Evolutionary conservation across 164 flowering plant genomes (phyloP), one percentile per base, ranked within the genome.

Genomic region (Magnolia officinalis): DNA sequence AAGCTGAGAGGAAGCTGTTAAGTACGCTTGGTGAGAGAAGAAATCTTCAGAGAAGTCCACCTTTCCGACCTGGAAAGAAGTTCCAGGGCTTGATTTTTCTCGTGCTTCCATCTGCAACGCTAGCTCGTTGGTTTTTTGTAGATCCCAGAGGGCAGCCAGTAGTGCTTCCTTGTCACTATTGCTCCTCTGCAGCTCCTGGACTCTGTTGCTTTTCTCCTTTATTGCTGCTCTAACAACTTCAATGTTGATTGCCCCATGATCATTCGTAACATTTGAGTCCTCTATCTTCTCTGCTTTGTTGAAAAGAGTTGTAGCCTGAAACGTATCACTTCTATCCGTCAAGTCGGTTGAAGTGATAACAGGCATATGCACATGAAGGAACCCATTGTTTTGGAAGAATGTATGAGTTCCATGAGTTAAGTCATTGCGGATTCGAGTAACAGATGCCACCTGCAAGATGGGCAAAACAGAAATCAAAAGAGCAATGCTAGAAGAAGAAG

Each of bases 151-250:
- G 63, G 98, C 99, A 65, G 87, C 86, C 72, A 68, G 82, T 5
- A 89, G 78, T 45, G 97, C 95, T 81, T 96, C 98, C 72, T 79
- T 88, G 63, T 96, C 89, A 87, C 96, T 96, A 2, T 87, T 91
- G 74, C 77, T 89, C 82, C 98, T 88, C 81, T 87, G 88, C 68
- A 96, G 88, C 76, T 94, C 90, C 77, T 96, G 90, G 63, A 94
- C 80, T 45, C 74, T 75, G 1, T 76, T 80, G 69, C 75, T 85
- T 76, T 96, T 96, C 80, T 92, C 93, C 79, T 85, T 84, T 26
- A 86, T 78, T 11, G 97, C 86, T 73, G 87, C 87, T 85, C 84
- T 89, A 31, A 92, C 74, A 20, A n/a, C 83, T 65, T 87, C 91
- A 69, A 89, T 89, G 72, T 83, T 85, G 61, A 88, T 70, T 29